Evolutionary conservation across 1,284 basidiomycete genomes (phyloP).

Genomic region (Sporisorium iseilematis-ciliati): DNA sequence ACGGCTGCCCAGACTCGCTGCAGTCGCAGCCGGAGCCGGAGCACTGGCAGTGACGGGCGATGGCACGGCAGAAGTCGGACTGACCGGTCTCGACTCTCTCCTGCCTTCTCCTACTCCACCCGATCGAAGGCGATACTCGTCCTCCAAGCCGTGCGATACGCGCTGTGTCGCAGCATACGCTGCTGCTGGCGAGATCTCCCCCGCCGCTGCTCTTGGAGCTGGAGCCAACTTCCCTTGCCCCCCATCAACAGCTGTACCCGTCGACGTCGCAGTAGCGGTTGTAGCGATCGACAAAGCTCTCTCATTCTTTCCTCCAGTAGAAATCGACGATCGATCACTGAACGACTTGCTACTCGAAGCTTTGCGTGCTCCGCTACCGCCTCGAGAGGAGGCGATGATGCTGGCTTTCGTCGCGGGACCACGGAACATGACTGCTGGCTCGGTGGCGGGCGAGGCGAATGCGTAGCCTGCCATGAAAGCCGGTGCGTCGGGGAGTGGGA

Average conservation of each 20-base stretch:
- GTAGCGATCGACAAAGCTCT: conserved; percentile 4
- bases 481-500: conserved; percentile 27
- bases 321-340: conserved; percentile 22
- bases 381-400: conserved; percentile 17
- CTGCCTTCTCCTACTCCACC: not conserved
- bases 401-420: conserved; percentile 21
- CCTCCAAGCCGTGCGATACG: conserved; percentile 29
- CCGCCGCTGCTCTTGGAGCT: not conserved
- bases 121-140: conserved; percentile 10
- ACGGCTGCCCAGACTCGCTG: conserved; percentile 6
- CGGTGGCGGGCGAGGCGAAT: conserved; percentile 17
- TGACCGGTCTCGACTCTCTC: conserved; percentile 23
- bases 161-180: conserved; percentile 31
- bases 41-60: not conserved
- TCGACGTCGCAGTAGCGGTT: not conserved
- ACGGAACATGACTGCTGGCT: conserved; percentile 12
- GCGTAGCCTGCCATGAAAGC: conserved; percentile 30
- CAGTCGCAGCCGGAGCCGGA: not conserved
- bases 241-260: no score
- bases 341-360: conserved; percentile 19
- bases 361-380: conserved; percentile 11
- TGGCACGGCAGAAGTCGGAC: conserved; percentile 16
- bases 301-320: conserved; percentile 14
- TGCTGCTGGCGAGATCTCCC: conserved; percentile 24
- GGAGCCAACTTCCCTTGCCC: no score